These are phyloP conservation scores for Hordeum marinum DNA, from an alignment of 176 grass and related monocot species.

Conservation along the genomic window DNA sequence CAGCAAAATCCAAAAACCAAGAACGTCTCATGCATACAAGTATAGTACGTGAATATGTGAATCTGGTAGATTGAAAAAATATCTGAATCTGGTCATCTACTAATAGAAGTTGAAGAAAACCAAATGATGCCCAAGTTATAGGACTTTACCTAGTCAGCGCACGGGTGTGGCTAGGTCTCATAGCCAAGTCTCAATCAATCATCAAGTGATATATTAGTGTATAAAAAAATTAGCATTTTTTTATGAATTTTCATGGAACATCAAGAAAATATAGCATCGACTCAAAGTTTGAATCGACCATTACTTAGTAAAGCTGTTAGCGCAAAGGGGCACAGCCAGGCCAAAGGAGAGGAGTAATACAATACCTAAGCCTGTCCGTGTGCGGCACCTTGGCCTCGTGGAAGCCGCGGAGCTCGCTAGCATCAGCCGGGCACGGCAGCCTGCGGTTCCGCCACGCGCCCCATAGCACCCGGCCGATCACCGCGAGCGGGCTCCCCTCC, in stretches of 20 bases:
- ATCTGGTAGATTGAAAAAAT: too few relatives aligned
- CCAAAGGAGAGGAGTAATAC: neutral
- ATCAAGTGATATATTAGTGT: too few relatives aligned
- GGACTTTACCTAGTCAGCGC: too few relatives aligned
- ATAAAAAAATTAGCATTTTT: too few relatives aligned
- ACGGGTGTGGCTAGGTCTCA: too few relatives aligned
- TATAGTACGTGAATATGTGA: neutral
- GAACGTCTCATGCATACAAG: neutral
- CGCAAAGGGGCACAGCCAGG: neutral
- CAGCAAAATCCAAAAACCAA: neutral
- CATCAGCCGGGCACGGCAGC: conserved; percentile 11
- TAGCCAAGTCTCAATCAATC: too few relatives aligned
- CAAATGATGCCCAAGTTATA: too few relatives aligned
- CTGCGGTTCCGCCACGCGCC: conserved; percentile 37
- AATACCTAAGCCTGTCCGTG: conserved; percentile 37
- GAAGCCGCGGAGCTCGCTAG: conserved; percentile 34
- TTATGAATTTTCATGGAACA: too few relatives aligned
- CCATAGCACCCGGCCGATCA: conserved; percentile 33
- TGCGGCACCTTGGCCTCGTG: conserved; percentile 28
- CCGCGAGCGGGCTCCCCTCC: conserved; percentile 44
- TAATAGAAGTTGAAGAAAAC: too few relatives aligned
- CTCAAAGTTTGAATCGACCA: too few relatives aligned
- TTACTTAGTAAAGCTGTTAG: too few relatives aligned
- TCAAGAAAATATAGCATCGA: too few relatives aligned
- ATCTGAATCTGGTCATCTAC: neutral